Conservation (phyloP, 2,329 filamentous ascomycete species). For the Fusarium incarnatum region DNA sequence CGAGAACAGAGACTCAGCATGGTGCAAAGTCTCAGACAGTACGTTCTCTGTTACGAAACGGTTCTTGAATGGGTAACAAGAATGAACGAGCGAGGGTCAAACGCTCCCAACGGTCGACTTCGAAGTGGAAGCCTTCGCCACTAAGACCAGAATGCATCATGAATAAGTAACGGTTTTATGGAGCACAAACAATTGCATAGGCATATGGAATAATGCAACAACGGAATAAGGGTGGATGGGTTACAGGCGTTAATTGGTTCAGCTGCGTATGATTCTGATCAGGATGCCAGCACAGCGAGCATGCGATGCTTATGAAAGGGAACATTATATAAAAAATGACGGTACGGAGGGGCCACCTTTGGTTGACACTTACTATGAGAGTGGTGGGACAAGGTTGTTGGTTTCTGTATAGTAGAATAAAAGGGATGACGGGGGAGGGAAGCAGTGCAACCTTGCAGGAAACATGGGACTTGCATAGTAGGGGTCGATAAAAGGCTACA, state of each 20-base stretch:
- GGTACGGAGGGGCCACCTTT: slow-evolving; percentile 3
- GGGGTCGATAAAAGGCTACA: slow-evolving; percentile 23
- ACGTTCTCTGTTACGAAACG: slow-evolving; percentile 96
- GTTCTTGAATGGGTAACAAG: slow-evolving; percentile 84
- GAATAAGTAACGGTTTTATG: slow-evolving; percentile 27
- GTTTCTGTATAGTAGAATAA: slow-evolving; percentile 44
- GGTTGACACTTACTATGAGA: slow-evolving; percentile 24
- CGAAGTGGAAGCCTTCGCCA: slow-evolving; percentile 50
- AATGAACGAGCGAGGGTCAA: slow-evolving; percentile 54
- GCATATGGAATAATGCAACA: slow-evolving; percentile 29
- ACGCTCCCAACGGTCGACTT: slow-evolving; percentile 35
- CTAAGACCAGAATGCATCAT: slow-evolving; percentile 30
- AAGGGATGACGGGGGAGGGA: slow-evolving; percentile 6
- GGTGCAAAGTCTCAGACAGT: slow-evolving; percentile 95
- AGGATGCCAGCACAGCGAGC: slow-evolving; percentile 28
- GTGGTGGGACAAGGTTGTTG: slow-evolving; percentile 8
- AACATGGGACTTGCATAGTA: slow-evolving; percentile 31
- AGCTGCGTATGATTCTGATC: slow-evolving; percentile 20
- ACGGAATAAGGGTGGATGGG: slow-evolving; percentile 16
- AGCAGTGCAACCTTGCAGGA: slow-evolving; percentile 16
- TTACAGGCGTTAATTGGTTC: slow-evolving; percentile 38
- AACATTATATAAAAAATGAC: slow-evolving; percentile 33
- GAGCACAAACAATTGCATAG: slow-evolving; percentile 39
- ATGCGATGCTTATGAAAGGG: slow-evolving; percentile 32
- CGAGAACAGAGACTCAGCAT: slow-evolving; percentile 89